Base-by-base conservation (phyloP, 2,329 filamentous ascomycete genomes). In the Aspergillus neoniger region DNA sequence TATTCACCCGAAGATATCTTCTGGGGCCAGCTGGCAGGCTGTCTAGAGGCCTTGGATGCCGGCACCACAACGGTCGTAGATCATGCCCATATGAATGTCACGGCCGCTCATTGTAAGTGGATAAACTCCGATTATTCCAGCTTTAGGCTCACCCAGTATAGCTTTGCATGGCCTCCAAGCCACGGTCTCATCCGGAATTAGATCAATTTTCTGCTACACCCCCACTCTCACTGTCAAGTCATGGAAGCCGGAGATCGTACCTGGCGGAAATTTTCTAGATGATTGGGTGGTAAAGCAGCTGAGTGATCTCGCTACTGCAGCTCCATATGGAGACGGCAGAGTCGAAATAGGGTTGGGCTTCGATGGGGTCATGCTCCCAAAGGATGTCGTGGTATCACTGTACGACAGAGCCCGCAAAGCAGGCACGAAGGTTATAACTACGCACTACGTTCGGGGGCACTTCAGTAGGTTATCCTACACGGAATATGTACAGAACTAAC, bases 1-100 rank as follows among this genome's bases (percentile, higher is more conserved):
- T 80, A 77, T 62, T 67, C 62, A 4, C 67, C 77, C 2, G 70
- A 78, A 2, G 82, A 84, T 58, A 67, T 81, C 3, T 83, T 81
- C 67, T 80, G 80, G 74, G 79, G 79, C n/a, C 68, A 69, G 36
- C 59, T 72, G 2, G 65, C 51, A 9, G 69, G 68, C 10, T 67
- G 63, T 44, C 57, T 69, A 0, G 68, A 69, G 39, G 59, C 60
- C 8, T 32, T 72, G 9, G 64, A 72, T 54, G 63, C 63, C 4
- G 70, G 70, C 3, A 65, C 63, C 4, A 72, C 70, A 5, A 69
- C 69, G 0, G 70, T 74, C 7, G 63, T 75, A 6, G 73, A 75
- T 48, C 73, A 76, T 64, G 69, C 72, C 1, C 72, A 75, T 60
- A 62, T 71, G 59, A 70, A 59, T 17, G 67, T 68, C 17, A 68